Conservation (phyloP, 2,329 filamentous ascomycete species). For the Chaetothyriales sp. region DNA sequence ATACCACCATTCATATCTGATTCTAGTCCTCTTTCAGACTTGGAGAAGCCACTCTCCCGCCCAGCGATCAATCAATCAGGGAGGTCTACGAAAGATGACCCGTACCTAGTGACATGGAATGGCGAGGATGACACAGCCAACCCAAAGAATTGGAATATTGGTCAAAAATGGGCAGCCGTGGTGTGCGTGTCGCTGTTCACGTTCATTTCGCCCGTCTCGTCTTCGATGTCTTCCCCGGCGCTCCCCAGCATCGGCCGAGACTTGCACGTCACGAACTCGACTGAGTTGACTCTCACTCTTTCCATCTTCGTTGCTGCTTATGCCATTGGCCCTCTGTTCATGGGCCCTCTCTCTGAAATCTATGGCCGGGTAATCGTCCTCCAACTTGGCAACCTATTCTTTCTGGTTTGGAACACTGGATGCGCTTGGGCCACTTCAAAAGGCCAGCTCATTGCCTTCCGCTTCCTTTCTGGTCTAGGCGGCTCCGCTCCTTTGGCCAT, state of each 20-base stretch:
- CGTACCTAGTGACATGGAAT: conserved; percentile 32
- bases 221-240: conserved; percentile 44
- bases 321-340: conserved; percentile 38
- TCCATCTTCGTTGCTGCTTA: conserved; percentile 44
- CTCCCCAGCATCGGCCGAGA: conserved; percentile 41
- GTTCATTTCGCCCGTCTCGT: conserved; percentile 50
- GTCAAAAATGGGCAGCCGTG: conserved; percentile 45
- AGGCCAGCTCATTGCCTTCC: conserved; percentile 42
- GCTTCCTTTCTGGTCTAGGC: conserved; percentile 46
- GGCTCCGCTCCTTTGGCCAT: conserved; percentile 43
- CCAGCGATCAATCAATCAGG: conserved; percentile 10
- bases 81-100: conserved; percentile 19
- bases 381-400: conserved; percentile 42
- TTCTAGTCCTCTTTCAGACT: conserved; percentile 1
- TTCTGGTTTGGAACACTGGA: conserved; percentile 45
- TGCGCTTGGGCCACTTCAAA: conserved; percentile 44
- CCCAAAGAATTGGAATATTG: conserved; percentile 41
- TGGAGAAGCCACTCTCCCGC: conserved; percentile 1
- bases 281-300: conserved; percentile 36
- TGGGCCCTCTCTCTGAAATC: conserved; percentile 42
- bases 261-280: conserved; percentile 36
- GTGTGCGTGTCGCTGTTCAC: conserved; percentile 45
- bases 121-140: conserved; percentile 38
- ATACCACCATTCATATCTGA: not conserved
- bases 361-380: conserved; percentile 43